Evolutionary conservation across 768 basidiomycete genomes (phyloP).

Genomic region (Leccinum arenicola): DNA sequence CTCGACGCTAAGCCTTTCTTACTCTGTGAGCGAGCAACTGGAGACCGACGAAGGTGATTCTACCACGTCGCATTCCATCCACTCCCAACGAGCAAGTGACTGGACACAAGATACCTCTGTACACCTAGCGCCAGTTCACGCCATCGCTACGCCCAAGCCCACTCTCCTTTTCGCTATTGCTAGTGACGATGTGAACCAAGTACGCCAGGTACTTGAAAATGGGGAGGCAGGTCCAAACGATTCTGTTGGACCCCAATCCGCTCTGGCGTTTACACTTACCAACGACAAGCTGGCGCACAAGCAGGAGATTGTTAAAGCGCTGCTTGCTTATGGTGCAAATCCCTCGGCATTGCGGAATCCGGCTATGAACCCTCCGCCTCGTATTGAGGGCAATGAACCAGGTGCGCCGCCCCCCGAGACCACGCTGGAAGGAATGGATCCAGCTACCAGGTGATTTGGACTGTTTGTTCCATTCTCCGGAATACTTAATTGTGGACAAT

Average conservation of each 20-base stretch:
- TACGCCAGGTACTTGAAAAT: conserved; percentile 62
- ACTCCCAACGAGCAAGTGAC: conserved; percentile 26
- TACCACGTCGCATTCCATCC: conserved; percentile 37
- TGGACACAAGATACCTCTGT: conserved; percentile 26
- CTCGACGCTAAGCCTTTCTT: conserved; percentile 41
- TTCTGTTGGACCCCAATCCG: conserved; percentile 70
- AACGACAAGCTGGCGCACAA: conserved; percentile 67
- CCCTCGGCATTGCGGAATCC: conserved; percentile 48
- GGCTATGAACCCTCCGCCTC: conserved; percentile 26
- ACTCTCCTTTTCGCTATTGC: conserved; percentile 83
- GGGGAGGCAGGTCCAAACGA: conserved; percentile 76
- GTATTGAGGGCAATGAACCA: conserved; percentile 6
- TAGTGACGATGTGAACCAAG: conserved; percentile 71
- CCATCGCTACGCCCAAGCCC: conserved; percentile 65
- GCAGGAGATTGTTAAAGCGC: conserved; percentile 72
- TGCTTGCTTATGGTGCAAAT: conserved; percentile 81
- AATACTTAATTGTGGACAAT: neutral
- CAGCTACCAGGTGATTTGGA: conserved; percentile 63
- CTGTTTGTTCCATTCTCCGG: neutral
- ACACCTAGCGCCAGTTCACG: conserved; percentile 39
- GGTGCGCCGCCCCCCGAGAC: conserved; percentile 30
- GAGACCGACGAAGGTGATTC: conserved; percentile 35
- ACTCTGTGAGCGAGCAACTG: conserved; percentile 35
- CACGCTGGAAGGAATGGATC: conserved; percentile 58
- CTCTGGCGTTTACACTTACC: conserved; percentile 72